phyloP scores from a whole-genome alignment of 768 basidiomycete genomes.

The Amyloporia xantha region DNA sequence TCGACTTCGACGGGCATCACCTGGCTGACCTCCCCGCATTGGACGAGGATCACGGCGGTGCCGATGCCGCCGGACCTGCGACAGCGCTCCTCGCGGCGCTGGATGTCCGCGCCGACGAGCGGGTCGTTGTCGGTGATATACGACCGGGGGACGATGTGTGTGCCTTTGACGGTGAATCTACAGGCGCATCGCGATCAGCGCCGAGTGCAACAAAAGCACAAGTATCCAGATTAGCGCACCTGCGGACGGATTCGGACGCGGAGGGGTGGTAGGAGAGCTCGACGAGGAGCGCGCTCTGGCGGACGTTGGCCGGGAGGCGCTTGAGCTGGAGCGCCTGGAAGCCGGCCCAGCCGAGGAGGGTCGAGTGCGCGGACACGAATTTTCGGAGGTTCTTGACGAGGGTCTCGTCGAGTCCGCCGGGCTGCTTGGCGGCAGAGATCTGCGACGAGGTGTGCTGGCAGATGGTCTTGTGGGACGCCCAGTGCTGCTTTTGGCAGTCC shows the following conservation, averaged over 20 bases:
- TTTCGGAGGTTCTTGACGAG: conserved; percentile 69
- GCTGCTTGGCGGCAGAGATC: conserved; percentile 49
- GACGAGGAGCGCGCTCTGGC: conserved; percentile 69
- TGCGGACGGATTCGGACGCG: conserved; percentile 51
- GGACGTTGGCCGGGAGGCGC: conserved; percentile 70
- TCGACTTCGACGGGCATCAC: conserved; percentile 88
- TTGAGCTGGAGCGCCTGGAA: conserved; percentile 83
- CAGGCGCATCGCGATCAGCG: too few species aligned
- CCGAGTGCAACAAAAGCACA: too few species aligned
- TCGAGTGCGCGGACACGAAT: conserved; percentile 67
- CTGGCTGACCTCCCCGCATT: conserved; percentile 69
- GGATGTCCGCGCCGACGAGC: conserved; percentile 69
- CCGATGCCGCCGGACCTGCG: conserved; percentile 72
- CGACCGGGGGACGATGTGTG: conserved; percentile 64
- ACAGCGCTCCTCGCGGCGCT: conserved; percentile 74
- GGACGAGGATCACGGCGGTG: conserved; percentile 65
- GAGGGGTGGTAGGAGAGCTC: conserved; percentile 52
- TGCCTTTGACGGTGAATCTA: conserved; percentile 63
- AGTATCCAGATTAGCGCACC: too few species aligned
- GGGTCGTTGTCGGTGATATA: conserved; percentile 63
- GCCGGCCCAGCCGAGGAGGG: conserved; percentile 73
- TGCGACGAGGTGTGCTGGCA: conserved; percentile 74
- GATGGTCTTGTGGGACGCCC: conserved; percentile 71
- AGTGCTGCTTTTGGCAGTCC: conserved; percentile 72
- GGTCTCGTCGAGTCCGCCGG: conserved; percentile 51